A percentile compares a stretch with the other conserved stretches of the same genome.
These are phyloP conservation scores for Solanum piurae DNA, from an alignment of 257 asterid species.

Conservation along the genomic window DNA sequence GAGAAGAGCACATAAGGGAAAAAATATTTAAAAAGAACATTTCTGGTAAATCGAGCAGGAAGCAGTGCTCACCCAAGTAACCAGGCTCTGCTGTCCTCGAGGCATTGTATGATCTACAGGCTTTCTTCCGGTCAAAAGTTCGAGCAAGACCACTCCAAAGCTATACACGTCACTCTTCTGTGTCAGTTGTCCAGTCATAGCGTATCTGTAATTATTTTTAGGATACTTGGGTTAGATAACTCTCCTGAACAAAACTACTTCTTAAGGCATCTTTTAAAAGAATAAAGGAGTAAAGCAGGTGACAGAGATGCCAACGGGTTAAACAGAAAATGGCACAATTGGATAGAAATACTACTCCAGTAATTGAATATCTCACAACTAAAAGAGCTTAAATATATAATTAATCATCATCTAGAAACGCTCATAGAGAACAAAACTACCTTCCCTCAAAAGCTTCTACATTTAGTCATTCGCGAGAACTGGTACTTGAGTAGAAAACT, in stretches of 20 bases:
- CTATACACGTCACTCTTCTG: constrained; percentile 21
- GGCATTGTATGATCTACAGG: constrained; percentile 38
- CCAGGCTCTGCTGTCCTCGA: constrained; percentile 15
- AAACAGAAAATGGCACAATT: not conserved
- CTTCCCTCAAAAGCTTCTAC: not conserved
- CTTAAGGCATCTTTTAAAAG: not conserved
- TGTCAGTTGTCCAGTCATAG: constrained; percentile 16
- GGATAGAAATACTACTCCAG: not conserved
- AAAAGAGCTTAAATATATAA: not conserved
- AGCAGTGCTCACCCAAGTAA: constrained; percentile 12
- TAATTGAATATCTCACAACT: not conserved
- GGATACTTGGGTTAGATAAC: not conserved
- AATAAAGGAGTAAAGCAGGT: not conserved
- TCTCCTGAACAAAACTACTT: not conserved
- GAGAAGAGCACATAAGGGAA: not conserved
- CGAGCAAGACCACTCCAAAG: constrained; percentile 30
- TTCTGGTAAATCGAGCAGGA: not conserved
- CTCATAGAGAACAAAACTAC: not conserved
- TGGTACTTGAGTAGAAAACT: not conserved
- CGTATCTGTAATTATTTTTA: constrained; percentile 2
- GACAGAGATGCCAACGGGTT: not conserved
- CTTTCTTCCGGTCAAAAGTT: constrained; percentile 30
- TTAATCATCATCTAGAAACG: not conserved
- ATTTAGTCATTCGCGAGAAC: not conserved
- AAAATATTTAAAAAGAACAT: not conserved